Conservation (phyloP, 2,329 filamentous ascomycete species). For the Alternaria metachromatica region DNA sequence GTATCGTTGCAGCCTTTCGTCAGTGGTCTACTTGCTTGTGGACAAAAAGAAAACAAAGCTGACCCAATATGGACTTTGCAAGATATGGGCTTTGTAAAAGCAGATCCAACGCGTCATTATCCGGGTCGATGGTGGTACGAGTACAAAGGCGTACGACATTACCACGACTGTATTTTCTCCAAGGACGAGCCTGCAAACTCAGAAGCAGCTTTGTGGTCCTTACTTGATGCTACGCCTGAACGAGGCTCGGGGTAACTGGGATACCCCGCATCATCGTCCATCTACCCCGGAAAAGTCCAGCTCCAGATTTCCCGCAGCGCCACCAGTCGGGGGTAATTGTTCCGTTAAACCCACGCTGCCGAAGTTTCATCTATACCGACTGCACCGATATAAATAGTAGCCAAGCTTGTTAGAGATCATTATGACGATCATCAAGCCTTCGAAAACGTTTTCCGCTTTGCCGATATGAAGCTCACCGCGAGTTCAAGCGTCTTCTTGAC, state of each 20-base stretch:
- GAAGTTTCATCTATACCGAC: background rate
- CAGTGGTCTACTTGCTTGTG: background rate
- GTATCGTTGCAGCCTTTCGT: background rate
- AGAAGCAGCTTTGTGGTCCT: background rate
- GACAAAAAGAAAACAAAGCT: background rate
- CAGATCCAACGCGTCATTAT: background rate
- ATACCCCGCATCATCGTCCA: background rate
- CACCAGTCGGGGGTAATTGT: constrained; percentile 4
- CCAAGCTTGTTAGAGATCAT: background rate
- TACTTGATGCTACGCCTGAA: background rate
- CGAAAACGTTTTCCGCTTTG: background rate
- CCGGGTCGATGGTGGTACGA: background rate
- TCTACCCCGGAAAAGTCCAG: background rate
- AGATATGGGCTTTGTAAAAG: background rate
- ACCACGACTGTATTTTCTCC: background rate
- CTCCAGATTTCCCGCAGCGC: background rate
- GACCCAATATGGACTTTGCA: background rate
- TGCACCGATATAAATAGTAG: background rate
- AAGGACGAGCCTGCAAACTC: background rate
- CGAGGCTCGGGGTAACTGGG: background rate
- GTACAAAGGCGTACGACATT: background rate
- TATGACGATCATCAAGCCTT: background rate
- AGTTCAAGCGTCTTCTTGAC: constrained; percentile 4
- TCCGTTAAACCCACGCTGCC: background rate
- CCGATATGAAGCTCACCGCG: constrained; percentile 17